Evolutionary conservation across 345 rosid species (phyloP), one percentile per base, ranked within the genome.

Genomic region (Psidium guajava): DNA sequence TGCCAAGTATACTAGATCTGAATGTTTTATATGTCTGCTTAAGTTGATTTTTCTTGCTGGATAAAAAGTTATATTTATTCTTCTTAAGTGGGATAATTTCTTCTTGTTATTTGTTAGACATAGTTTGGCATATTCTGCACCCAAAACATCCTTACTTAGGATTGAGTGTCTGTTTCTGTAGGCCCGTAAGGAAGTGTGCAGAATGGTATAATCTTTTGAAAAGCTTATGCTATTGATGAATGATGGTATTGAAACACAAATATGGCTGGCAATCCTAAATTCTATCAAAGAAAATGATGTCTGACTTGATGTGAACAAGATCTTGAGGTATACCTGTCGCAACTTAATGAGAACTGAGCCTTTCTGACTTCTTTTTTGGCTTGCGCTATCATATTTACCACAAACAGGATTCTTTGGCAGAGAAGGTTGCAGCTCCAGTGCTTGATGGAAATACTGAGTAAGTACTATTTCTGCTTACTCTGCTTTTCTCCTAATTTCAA

Each of bases 371-470:
- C 47, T 84, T 36, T 56, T 64, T 59, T 58, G 58, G 51, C 75
- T 86, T 83, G 25, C 74, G 56, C 57, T 61, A 28, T 64, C 36
- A 32, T 69, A 47, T 87, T 88, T 51, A 84, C 87, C 81, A 56
- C 88, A 82, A 86, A 85, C 94, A 96, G 99, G 98, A 94, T 27
- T 87, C 95, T 84, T 91, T 94, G 88, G 90, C 90, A 55, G 94
- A 91, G 87, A 96, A 92, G 90, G 91, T 84, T 86, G 89, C 87
- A 54, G 88, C 88, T 56, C 83, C 90, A n/a, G 90, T 84, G 83
- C 87, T 87, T 83, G 93, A 85, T 90, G 94, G 69, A 87, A 87
- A 87, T 88, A 88, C 89, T 84, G 89, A 84, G 99, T 94, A 93
- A 88, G 96, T 82, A 84, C 82, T 82, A 84, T 83, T 36, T 83